These are phyloP conservation scores for Chrysoporthe deuterocubensis DNA, from an alignment of 2,329 filamentous ascomycete genomes.

Conservation along the genomic window DNA sequence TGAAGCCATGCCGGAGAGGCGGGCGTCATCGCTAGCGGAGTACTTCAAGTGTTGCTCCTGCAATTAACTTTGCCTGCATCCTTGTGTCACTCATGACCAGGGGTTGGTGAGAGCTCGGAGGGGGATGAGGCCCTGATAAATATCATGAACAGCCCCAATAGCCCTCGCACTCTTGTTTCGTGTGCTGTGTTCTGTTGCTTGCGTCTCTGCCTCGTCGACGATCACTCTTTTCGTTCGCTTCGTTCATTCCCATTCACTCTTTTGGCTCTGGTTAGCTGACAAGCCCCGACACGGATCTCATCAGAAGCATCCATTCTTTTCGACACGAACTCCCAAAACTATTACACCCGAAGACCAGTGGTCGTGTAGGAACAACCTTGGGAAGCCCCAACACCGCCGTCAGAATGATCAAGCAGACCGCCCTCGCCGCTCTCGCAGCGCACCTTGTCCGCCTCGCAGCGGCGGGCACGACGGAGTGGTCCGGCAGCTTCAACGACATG, in stretches of 20 bases:
- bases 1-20: constrained; percentile 1
- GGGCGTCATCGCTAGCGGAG: constrained; percentile 8
- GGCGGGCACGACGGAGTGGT: constrained; percentile 59
- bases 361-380: neutral
- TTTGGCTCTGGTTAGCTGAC: constrained; percentile 29
- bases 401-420: constrained; percentile 28
- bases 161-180: neutral
- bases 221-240: constrained; percentile 25
- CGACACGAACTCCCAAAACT: constrained; percentile 9
- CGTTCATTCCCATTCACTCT: constrained; percentile 27
- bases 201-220: constrained; percentile 20
- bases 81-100: constrained; percentile 9
- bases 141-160: constrained; percentile 14
- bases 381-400: neutral
- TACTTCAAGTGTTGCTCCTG: constrained; percentile 26
- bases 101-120: neutral
- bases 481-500: constrained; percentile 63
- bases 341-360: constrained; percentile 1
- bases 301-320: constrained; percentile 27
- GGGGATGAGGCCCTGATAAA: constrained; percentile 21
- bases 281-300: constrained; percentile 23
- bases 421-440: constrained; percentile 28
- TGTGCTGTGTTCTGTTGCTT: constrained; percentile 11
- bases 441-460: constrained; percentile 34
- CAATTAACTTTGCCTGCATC: constrained; percentile 22